Conservation (phyloP, 306 rosid genomes). For the Casuarina equisetifolia region DNA sequence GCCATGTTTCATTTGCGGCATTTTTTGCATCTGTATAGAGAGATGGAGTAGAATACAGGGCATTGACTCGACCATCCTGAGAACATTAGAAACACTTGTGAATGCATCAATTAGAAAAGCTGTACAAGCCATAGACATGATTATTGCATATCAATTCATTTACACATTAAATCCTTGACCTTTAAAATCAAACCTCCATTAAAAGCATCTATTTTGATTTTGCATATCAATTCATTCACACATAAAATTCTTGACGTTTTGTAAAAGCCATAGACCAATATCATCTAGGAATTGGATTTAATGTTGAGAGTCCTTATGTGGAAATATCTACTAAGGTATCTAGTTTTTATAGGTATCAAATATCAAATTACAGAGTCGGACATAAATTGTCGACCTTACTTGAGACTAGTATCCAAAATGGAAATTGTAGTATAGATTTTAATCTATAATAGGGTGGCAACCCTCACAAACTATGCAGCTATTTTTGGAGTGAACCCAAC, state of each 20-base stretch:
- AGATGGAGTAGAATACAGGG: slow-evolving; percentile 92
- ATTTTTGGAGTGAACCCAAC: neutral
- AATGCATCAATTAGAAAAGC: slow-evolving; percentile 18
- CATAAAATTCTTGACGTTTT: no score
- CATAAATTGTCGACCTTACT: neutral
- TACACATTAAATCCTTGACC: no score
- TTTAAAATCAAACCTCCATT: no score
- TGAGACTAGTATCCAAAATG: neutral
- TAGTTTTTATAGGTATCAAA: neutral
- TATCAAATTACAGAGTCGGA: neutral
- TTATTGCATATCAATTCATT: no score
- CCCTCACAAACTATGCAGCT: neutral
- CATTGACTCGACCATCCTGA: slow-evolving; percentile 89
- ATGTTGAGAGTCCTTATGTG: neutral
- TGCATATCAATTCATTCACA: neutral
- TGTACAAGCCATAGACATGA: no score
- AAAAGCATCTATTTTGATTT: no score
- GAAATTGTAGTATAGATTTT: neutral
- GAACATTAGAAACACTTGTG: slow-evolving; percentile 25
- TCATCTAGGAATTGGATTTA: neutral
- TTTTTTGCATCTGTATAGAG: slow-evolving; percentile 73
- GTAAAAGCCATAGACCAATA: no score
- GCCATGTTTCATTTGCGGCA: slow-evolving; percentile 79
- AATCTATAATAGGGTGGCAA: neutral
- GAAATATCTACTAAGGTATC: neutral